Base-by-base conservation (phyloP, 1,284 basidiomycete species). In the Hymenochaete sp. region DNA sequence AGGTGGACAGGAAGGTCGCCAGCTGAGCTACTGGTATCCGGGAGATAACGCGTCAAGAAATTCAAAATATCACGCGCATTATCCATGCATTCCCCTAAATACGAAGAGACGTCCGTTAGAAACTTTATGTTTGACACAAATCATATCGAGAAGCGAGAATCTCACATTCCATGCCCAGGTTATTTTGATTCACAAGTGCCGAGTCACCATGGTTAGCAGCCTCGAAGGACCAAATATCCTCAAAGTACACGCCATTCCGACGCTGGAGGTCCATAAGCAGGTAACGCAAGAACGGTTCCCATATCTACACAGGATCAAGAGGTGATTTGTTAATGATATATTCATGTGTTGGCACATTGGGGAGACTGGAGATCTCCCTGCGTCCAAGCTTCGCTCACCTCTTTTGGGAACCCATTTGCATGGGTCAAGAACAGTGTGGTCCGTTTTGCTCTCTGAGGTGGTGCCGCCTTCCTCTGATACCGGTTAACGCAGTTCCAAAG, bases 181-280 rank as follows among this genome's bases (percentile, higher is more conserved):
- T 59, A 0, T 63, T 61, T 0, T 58, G 61, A 50, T 79, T 80
- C 29, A 80, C 52, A 11, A 73, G 57, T 1, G 66, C 67, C 3
- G 72, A 62, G 33, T 77, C 76, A 2, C 73, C 77, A 45, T 79
- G 76, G 48, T 75, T 70, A 3, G 68, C 64, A 35, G 71, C 68
- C 55, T 80, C 77, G 49, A 77, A 62, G 1, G 67, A 54, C 75
- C 75, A 79, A 11, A 79, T 66, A 52, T 81, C 78, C 42, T 73
- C 67, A 8, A 81, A 51, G 28, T 7, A 52, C 2, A 37, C 6
- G 13, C n/a, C 16, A 21, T 38, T 13, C n/a, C n/a, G n/a, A n/a
- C n/a, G n/a, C n/a, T n/a, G n/a, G n/a, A n/a, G n/a, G n/a, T n/a
- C n/a, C n/a, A n/a, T n/a, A n/a, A n/a, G n/a, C 14, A 46, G 52